Evolutionary conservation across 495 filamentous ascomycete genomes (phyloP).

Genomic region (Filosporella fistucella): DNA sequence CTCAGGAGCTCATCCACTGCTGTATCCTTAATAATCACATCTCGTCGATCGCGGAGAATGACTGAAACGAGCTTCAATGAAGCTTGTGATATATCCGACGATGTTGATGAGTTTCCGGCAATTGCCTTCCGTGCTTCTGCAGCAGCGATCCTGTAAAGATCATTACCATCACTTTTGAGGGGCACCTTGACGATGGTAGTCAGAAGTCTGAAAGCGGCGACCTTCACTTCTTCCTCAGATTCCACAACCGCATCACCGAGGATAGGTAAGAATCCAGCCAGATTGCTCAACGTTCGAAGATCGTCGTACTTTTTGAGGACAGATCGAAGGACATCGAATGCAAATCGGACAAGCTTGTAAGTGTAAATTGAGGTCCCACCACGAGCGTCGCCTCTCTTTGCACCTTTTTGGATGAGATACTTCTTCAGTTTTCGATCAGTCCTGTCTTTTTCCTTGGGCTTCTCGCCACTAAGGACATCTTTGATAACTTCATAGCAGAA

Average conservation of each 20-base stretch:
- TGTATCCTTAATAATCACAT: slow-evolving; percentile 69
- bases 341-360: slow-evolving; percentile 81
- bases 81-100: slow-evolving; percentile 76
- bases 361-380: slow-evolving; percentile 68
- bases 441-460: slow-evolving; percentile 36
- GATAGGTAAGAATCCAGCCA: slow-evolving; percentile 81
- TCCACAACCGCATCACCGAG: slow-evolving; percentile 81
- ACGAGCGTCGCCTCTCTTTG: slow-evolving; percentile 61
- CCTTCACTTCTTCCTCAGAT: slow-evolving; percentile 83
- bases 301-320: slow-evolving; percentile 75
- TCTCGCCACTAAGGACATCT: slow-evolving; percentile 63
- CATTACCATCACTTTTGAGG: slow-evolving; percentile 61
- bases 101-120: slow-evolving; percentile 60
- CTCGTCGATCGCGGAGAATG: slow-evolving; percentile 74
- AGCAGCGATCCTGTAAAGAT: slow-evolving; percentile 77
- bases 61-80: slow-evolving; percentile 82
- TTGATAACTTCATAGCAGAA: slow-evolving; percentile 94
- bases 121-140: slow-evolving; percentile 72
- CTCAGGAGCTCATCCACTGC: slow-evolving; percentile 81
- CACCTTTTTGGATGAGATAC: slow-evolving; percentile 73
- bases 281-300: slow-evolving; percentile 70
- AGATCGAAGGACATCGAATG: slow-evolving; percentile 77
- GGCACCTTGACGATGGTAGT: slow-evolving; percentile 82
- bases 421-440: slow-evolving; percentile 58
- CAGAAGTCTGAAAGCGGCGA: slow-evolving; percentile 77